These are phyloP conservation scores for Flaveria linearis DNA, from an alignment of 129 eudicot genomes.

Conservation along the genomic window DNA sequence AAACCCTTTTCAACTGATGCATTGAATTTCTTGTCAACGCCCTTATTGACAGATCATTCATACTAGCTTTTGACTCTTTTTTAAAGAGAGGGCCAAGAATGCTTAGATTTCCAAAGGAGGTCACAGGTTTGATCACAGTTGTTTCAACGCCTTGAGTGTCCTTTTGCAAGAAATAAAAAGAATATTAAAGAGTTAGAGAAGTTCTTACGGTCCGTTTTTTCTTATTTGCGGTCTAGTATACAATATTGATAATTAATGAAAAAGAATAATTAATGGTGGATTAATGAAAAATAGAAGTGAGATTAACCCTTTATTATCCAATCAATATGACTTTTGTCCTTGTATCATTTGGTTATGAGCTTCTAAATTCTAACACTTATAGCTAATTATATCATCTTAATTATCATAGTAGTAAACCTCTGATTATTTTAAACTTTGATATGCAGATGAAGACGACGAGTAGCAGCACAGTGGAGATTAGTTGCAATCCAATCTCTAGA, in stretches of 20 bases:
- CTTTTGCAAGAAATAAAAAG: neutral
- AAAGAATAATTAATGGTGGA: neutral
- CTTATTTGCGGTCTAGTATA: neutral
- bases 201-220: neutral
- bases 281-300: neutral
- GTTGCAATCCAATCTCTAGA: conserved; percentile 15
- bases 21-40: no score
- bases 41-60: no score
- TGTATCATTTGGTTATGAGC: neutral
- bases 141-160: neutral
- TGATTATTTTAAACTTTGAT: conserved; percentile 16
- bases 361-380: neutral
- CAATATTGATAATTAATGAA: no score
- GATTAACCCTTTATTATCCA: neutral
- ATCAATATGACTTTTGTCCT: neutral
- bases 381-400: neutral
- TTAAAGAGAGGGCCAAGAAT: no score
- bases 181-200: neutral
- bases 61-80: no score
- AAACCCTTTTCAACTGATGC: no score
- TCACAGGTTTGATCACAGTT: neutral
- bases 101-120: neutral
- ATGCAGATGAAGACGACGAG: conserved; percentile 77
- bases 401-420: neutral
- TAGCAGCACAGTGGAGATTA: conserved; percentile 30